Base-by-base conservation (phyloP, 2,329 filamentous ascomycete genomes). In the Aspergillus niger region DNA sequence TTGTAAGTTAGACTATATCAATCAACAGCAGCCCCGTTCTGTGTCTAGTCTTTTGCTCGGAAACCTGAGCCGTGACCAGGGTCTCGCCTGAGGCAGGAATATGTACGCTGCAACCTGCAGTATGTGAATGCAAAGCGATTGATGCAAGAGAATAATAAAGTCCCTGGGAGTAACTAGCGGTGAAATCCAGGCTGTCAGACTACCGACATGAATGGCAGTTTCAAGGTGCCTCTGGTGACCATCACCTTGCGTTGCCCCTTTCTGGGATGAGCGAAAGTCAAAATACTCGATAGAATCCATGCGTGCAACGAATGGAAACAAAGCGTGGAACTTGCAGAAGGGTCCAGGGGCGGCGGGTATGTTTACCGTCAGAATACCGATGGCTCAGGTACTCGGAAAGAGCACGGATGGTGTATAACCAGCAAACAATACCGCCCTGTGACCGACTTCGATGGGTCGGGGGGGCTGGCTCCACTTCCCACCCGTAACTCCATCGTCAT, bases 301-400 rank as follows among this genome's bases (percentile, higher is more conserved):
- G 26, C 26, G 26, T n/a, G n/a, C 47, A 30, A 30, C 26, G 15
- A 28, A 28, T 50, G 47, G 8, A 50, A 44, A 44, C 17, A 22
- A 17, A 50, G 17, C 47, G 26, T 17, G n/a, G 26, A 11, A 50
- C 47, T 28, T 44, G 53, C 22, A 30, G 38, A 26, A 30, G 43
- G 52, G 41, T 61, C 57, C 60, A 62, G 60, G 60, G 57, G 60
- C 49, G 36, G 47, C 49, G 36, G 47, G 60, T 63, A 58, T 49
- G 22, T 15, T 59, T 57, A 55, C 58, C 17, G 49, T 58, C 48
- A 38, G 32, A 49, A 55, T 60, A 60, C 61, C 54, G 20, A 7
- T 44, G n/a, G 47, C 20, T 20, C 51, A 41, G 24, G 20, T 39
- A 20, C 43, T 57, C 7, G 47, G 26, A 11, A 8, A 8, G 26